Evolutionary conservation across 2,329 filamentous ascomycete species (phyloP), one percentile per base, ranked within the genome.

Genomic region (Graphiopsis chlorocephala): DNA sequence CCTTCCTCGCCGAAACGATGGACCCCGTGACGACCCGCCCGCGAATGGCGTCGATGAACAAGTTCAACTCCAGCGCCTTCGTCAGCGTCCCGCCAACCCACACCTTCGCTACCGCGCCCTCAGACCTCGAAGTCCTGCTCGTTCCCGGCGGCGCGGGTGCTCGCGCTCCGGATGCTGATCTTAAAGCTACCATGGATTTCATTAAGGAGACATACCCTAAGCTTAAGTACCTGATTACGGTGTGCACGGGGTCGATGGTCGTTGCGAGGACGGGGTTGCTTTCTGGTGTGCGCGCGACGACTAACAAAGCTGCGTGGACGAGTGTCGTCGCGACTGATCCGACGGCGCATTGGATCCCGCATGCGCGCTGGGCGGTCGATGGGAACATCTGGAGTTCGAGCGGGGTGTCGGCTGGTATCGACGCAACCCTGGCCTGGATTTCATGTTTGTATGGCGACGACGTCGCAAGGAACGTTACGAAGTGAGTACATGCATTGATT

Each of bases 311-410:
- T 7, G 80, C 81, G 0, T 90, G 84, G 80, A 74, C 76, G 8
- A 75, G 75, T 67, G 82, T 85, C 10, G 83, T 77, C 1, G 72
- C 77, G 1, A 75, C 81, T 61, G 81, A 84, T 0, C 79, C 82
- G 0, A 76, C 80, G 0, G 85, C 88, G 0, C 74, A 84, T 0
- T 91, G 88, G 88, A 80, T 88, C 28, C 76, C 80, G 0, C 80
- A 81, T 29, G 88, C 88, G 23, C 80, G 89, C 45, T 91, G 86
- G 85, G 84, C 89, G 0, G 78, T 81, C 0, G 88, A 90, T 74
- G 87, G 85, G 4, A 88, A 89, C 65, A 77, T 90, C 8, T 91
- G 88, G 87, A 86, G 85, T 3, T 85, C 85, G 2, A 87, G 86
- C 0, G 88, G 89, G 0, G 82, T 89, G 6, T 82, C 82, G 60